phyloP scores from a whole-genome alignment of 192 early-diverging fungal genomes.

The Coemansia sp. region DNA sequence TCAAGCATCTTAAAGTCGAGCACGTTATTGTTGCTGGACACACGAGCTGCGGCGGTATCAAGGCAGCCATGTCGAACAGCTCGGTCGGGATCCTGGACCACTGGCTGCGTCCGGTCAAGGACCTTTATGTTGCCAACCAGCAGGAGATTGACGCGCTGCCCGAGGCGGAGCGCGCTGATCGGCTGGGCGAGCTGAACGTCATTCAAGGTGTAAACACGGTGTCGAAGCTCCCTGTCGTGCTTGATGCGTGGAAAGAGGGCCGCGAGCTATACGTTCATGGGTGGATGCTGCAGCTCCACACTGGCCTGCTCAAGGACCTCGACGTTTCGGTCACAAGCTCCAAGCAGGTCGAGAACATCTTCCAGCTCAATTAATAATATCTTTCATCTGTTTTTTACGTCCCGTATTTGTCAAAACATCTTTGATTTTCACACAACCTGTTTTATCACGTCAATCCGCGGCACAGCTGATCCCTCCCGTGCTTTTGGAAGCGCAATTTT shows the following conservation, averaged over 20 bases:
- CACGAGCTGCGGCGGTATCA: conserved; percentile 73
- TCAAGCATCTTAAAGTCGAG: conserved; percentile 87
- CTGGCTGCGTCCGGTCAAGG: conserved; percentile 87
- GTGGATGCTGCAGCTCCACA: conserved; percentile 69
- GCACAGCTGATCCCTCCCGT: not conserved
- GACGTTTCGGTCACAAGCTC: conserved; percentile 26
- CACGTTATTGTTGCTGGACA: conserved; percentile 93
- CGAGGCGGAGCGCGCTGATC: conserved; percentile 53
- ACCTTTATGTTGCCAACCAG: conserved; percentile 67
- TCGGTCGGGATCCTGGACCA: conserved; percentile 83
- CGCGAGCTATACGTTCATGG: conserved; percentile 71
- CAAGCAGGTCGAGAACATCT: conserved; percentile 33
- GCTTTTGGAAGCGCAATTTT: not conserved
- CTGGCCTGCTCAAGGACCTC: conserved; percentile 56
- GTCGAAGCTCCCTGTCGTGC: conserved; percentile 71
- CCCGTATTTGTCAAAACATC: too few relatives aligned
- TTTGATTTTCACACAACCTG: too few relatives aligned
- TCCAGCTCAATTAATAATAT: conserved; percentile 14
- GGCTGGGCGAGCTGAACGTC: conserved; percentile 77
- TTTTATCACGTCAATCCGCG: not conserved
- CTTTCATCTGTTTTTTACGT: not conserved
- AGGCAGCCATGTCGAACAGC: conserved; percentile 58
- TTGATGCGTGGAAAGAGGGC: conserved; percentile 76
- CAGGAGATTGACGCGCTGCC: conserved; percentile 55
- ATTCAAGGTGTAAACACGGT: conserved; percentile 70